These are phyloP conservation scores for Ustulina deusta DNA, from an alignment of 2,329 filamentous ascomycete genomes.

Conservation along the genomic window DNA sequence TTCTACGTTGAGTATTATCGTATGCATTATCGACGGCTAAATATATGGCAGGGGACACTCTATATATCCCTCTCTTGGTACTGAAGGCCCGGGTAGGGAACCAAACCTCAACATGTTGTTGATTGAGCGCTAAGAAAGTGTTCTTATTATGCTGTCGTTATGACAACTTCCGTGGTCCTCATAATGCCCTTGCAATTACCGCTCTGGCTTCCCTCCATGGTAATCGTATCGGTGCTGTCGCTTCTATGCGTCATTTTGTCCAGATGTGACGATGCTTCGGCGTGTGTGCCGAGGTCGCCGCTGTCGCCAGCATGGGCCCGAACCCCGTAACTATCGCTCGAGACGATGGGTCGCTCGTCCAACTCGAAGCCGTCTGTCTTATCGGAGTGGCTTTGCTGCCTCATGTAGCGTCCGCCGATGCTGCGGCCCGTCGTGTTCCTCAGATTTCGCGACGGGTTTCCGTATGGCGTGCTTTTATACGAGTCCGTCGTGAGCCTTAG, in stretches of 20 bases:
- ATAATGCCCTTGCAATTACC: conserved; percentile 26
- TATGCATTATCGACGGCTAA: background rate
- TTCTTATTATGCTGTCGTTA: conserved; percentile 30
- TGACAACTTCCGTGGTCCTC: conserved; percentile 36
- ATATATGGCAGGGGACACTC: too few relatives aligned
- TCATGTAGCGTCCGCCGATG: conserved; percentile 33
- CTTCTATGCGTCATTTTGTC: conserved; percentile 27
- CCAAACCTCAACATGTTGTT: background rate
- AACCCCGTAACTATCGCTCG: conserved; percentile 19
- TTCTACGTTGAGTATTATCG: background rate
- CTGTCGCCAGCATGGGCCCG: conserved; percentile 16
- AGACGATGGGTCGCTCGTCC: conserved; percentile 34
- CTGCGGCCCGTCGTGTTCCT: conserved; percentile 27
- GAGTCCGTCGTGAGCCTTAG: conserved; percentile 27
- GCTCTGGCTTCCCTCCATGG: conserved; percentile 1
- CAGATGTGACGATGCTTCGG: conserved; percentile 12
- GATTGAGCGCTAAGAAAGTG: background rate
- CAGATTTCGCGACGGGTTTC: conserved; percentile 19
- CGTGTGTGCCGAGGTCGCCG: conserved; percentile 19
- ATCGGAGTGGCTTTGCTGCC: conserved; percentile 22
- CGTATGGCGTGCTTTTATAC: conserved; percentile 28
- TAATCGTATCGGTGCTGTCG: conserved; percentile 24
- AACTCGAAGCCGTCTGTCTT: conserved; percentile 35
- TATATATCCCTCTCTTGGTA: too few relatives aligned
- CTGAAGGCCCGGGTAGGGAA: background rate